Conservation (phyloP, 1,139 yeast species). For the Lodderomyces oxycetoniae region DNA sequence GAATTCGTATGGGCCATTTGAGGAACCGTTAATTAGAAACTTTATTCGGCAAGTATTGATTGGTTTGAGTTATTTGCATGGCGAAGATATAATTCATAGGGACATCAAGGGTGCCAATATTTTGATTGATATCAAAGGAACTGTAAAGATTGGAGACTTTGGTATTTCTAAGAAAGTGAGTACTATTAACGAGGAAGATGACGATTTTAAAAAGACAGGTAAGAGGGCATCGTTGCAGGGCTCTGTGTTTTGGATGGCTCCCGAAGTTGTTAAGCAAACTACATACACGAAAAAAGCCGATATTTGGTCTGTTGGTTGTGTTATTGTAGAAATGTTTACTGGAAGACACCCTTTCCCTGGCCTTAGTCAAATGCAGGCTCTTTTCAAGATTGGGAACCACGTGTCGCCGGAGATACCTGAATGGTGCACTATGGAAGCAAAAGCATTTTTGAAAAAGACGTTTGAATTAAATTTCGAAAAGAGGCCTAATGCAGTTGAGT, state of each 20-base stretch:
- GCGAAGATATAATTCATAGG: conserved; percentile 79
- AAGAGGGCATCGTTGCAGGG: conserved; percentile 88
- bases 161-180: conserved; percentile 82
- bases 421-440: conserved; percentile 69
- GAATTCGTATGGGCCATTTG: conserved; percentile 84
- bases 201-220: conserved; percentile 26
- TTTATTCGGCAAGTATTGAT: conserved; percentile 79
- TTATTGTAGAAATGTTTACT: conserved; percentile 89
- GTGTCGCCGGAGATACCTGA: conserved; percentile 73
- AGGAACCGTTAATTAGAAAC: conserved; percentile 79
- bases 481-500: conserved; percentile 69
- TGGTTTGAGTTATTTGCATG: conserved; percentile 78
- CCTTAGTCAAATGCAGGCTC: conserved; percentile 93
- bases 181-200: conserved; percentile 22
- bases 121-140: conserved; percentile 82
- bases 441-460: conserved; percentile 58
- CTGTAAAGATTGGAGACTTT: conserved; percentile 89
- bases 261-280: conserved; percentile 90
- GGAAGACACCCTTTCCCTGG: conserved; percentile 94
- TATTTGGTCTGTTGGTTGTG: conserved; percentile 93
- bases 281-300: conserved; percentile 88
- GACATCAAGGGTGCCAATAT: conserved; percentile 94
- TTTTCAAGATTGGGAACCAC: conserved; percentile 85
- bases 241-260: conserved; percentile 98
- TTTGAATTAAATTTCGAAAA: conserved; percentile 71